Conservation (phyloP, 2,329 filamentous ascomycete species). For the Aspergillus texensis region DNA sequence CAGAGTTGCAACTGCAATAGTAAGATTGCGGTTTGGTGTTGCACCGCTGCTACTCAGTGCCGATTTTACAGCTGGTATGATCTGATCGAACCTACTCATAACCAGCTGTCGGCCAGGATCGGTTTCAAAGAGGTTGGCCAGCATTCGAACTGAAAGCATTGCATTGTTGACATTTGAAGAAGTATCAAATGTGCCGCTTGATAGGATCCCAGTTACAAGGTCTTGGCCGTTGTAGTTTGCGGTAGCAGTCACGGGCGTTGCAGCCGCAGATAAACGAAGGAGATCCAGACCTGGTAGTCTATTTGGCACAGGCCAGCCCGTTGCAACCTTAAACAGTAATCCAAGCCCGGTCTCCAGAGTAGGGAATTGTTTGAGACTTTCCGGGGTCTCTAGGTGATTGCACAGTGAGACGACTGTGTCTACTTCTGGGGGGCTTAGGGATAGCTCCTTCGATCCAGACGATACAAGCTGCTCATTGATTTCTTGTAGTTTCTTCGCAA, state of each 20-base stretch:
- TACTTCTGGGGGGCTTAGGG: constrained; percentile 73
- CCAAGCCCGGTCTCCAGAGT: constrained; percentile 59
- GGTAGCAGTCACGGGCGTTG: constrained; percentile 66
- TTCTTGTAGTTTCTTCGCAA: constrained; percentile 75
- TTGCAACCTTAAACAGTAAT: constrained; percentile 71
- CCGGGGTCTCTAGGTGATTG: constrained; percentile 60
- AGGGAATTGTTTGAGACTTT: constrained; percentile 47
- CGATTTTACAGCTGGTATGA: constrained; percentile 65
- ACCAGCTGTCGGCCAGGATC: constrained; percentile 69
- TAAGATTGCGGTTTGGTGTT: constrained; percentile 72
- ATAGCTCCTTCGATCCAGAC: constrained; percentile 71
- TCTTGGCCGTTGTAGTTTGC: constrained; percentile 58
- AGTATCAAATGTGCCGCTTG: constrained; percentile 60
- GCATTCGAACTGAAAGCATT: constrained; percentile 81
- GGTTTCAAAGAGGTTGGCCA: constrained; percentile 83
- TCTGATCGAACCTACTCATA: constrained; percentile 60
- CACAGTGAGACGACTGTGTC: constrained; percentile 64
- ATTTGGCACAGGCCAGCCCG: constrained; percentile 77
- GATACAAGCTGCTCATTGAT: constrained; percentile 70
- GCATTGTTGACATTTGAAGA: constrained; percentile 74
- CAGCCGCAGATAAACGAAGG: constrained; percentile 76
- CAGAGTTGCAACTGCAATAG: constrained; percentile 78
- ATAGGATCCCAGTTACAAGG: constrained; percentile 63
- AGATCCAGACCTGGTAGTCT: constrained; percentile 85
- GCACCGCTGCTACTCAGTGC: constrained; percentile 57